Evolutionary conservation across 805 yeast species (phyloP).

Genomic region (Ogataea pilisensis): DNA sequence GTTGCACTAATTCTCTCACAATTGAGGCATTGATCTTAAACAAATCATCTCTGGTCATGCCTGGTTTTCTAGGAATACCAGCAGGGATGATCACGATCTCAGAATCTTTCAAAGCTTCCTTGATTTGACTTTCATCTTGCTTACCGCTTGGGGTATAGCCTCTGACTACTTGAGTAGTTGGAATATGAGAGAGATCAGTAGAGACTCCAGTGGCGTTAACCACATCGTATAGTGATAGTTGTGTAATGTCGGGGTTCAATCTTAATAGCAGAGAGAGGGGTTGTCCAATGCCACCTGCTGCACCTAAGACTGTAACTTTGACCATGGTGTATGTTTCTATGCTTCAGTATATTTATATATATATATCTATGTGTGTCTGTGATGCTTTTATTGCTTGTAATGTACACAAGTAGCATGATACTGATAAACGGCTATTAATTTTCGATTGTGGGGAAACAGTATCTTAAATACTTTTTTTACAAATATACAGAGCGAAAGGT

Average conservation of each 20-base stretch:
- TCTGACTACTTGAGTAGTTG: slow-evolving; percentile 19
- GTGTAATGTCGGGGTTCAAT: slow-evolving; percentile 56
- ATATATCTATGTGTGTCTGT: too few relatives aligned
- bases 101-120: slow-evolving; percentile 40
- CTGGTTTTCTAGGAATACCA: slow-evolving; percentile 62
- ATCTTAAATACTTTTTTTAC: too few relatives aligned
- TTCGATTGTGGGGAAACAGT: too few relatives aligned
- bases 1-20: slow-evolving; percentile 46
- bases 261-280: slow-evolving; percentile 81
- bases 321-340: slow-evolving; percentile 10
- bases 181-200: slow-evolving; percentile 79
- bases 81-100: slow-evolving; percentile 55
- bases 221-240: slow-evolving; percentile 78
- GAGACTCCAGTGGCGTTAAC: slow-evolving; percentile 84
- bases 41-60: slow-evolving; percentile 62
- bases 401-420: too few relatives aligned
- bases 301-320: slow-evolving; percentile 84
- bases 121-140: slow-evolving; percentile 33
- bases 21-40: slow-evolving; percentile 56
- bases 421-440: too few relatives aligned
- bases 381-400: too few relatives aligned
- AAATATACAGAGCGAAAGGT: too few relatives aligned
- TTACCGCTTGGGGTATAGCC: slow-evolving; percentile 24
- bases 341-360: not conserved
- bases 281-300: slow-evolving; percentile 94